phyloP scores from a whole-genome alignment of 164 flowering plant genomes.

The Hamamelis virginiana region DNA sequence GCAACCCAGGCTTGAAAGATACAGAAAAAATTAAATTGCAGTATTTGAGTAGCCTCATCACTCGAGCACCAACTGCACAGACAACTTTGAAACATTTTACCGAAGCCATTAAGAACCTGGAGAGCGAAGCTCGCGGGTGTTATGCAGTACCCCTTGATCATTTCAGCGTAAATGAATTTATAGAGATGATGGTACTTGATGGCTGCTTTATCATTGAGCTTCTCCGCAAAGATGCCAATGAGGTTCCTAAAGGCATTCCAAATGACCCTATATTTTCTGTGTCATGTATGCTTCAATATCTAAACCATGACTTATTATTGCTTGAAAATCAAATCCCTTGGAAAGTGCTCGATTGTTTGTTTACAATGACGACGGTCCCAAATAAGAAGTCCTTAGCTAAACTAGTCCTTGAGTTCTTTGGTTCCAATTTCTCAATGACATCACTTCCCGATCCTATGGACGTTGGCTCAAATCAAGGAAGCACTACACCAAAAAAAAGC shows the following conservation, averaged over 20 bases:
- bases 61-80: too few species aligned
- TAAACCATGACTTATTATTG: slow-evolving; percentile 23
- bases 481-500: too few species aligned
- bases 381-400: background rate
- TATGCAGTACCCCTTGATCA: slow-evolving; percentile 14
- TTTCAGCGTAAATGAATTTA: slow-evolving; percentile 10
- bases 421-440: background rate
- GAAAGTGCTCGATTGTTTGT: slow-evolving; percentile 12
- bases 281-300: slow-evolving; percentile 3
- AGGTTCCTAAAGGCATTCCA: background rate
- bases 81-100: too few species aligned
- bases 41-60: too few species aligned
- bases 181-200: too few species aligned
- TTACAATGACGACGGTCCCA: background rate
- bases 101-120: too few species aligned
- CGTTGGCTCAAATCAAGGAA: background rate
- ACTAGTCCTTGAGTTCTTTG: slow-evolving; percentile 6
- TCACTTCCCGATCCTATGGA: background rate
- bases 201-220: too few species aligned
- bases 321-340: slow-evolving; percentile 40
- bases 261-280: slow-evolving; percentile 11
- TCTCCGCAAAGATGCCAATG: background rate
- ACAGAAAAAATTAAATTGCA: too few species aligned
- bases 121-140: too few species aligned
- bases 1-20: too few species aligned